Base-by-base conservation (phyloP, 176 grass and related monocot genomes). In the Triticum timopheevii region DNA sequence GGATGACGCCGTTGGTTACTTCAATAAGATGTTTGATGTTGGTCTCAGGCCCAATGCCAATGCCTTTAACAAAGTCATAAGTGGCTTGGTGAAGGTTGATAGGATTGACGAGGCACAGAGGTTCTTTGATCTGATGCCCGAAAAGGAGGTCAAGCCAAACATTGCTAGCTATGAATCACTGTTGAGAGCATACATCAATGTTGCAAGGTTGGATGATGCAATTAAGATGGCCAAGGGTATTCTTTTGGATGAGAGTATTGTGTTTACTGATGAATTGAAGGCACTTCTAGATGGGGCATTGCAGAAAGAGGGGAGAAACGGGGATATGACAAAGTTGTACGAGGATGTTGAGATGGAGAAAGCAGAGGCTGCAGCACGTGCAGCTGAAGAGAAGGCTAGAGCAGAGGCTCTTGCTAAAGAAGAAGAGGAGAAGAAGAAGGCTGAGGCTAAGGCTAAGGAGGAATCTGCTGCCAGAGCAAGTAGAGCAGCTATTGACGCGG, bases 371-470 rank as follows among this genome's bases (percentile, higher is more conserved):
- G 85, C 82, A 75, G 90, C 88, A 80, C 87, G 86, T 50, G 90
- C 87, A 30, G 95, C 90, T 74, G 95, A 97, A 85, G 92, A 94
- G 90, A 94, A 97, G 68, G 90, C 95, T 61, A 97, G 79, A 85
- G 88, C 84, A 24, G 92, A 94, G 87, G 86, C 86, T 62, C 79
- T 94, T 85, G 90, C 83, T 34, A 97, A 88, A 73, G 95, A 94
- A 89, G 92, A 97, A 77, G 92, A 97, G 69, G 92, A 94, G 79
- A 94, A 85, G 71, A 97, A 91, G 84, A 97, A 94, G 83, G 90
- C 80, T 17, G 95, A 97, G 81, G 92, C 73, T 20, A 91, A 91
- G 12, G 92, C 88, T 36, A 97, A 93, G 84, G 92, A 97, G 82
- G 92, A 88, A 85, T 91, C 86, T 4, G 88, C 90, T 40, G 88